Percentiles rank a stretch among this genome's conserved stretches.
Conservation (phyloP, 495 filamentous ascomycete species). For the Talaromyces nanjingensis region DNA sequence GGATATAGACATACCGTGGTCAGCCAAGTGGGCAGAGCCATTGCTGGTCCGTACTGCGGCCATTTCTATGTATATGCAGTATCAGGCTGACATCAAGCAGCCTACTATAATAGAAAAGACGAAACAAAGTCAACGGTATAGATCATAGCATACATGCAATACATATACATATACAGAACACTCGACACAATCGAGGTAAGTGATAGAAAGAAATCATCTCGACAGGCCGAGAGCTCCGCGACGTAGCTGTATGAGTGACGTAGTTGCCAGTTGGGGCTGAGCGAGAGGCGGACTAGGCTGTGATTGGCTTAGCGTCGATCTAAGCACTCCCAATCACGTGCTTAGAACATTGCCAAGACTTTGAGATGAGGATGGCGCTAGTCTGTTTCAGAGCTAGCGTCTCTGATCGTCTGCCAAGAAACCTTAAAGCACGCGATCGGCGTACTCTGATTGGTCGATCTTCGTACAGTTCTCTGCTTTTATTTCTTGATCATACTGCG, state of each 20-base stretch:
- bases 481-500: neutral
- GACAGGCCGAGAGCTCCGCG: neutral
- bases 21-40: slow-evolving; percentile 27
- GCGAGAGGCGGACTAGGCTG: neutral
- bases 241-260: neutral
- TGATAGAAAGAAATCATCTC: neutral
- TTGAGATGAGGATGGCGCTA: too few species aligned
- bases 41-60: neutral
- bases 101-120: neutral
- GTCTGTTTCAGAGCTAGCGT: too few species aligned
- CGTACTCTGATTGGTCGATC: neutral
- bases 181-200: neutral
- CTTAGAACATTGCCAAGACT: too few species aligned
- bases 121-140: neutral
- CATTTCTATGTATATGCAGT: neutral
- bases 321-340: neutral
- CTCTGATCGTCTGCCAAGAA: too few species aligned
- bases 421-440: neutral
- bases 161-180: neutral
- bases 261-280: neutral
- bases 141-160: neutral
- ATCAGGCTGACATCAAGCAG: neutral
- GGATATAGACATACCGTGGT: slow-evolving; percentile 34
- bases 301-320: neutral
- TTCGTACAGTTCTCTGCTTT: neutral